Conservation (phyloP, 129 eudicot genomes). For the Artemisia annua region DNA sequence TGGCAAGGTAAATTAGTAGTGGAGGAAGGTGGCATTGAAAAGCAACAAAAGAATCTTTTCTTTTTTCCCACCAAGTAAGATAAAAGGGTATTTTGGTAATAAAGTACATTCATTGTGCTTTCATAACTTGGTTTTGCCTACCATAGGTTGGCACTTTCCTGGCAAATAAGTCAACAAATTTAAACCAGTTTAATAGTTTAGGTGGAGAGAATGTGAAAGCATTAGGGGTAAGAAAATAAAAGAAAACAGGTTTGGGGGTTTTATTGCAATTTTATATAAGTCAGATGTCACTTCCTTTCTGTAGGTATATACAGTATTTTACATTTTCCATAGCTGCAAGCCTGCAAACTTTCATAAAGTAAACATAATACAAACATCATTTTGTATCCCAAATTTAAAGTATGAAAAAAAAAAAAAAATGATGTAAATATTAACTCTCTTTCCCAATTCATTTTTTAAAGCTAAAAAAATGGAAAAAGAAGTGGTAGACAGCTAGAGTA, state of each 20-base stretch:
- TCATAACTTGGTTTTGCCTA: constrained; percentile 10
- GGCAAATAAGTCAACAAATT: constrained; percentile 20
- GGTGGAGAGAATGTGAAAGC: constrained; percentile 4
- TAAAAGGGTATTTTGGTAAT: constrained; percentile 18
- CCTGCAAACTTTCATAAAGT: too few species aligned
- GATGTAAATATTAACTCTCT: too few species aligned
- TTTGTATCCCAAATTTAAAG: too few species aligned
- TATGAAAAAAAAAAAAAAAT: too few species aligned
- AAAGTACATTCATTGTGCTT: neutral
- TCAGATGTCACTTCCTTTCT: too few species aligned
- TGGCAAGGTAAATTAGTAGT: constrained; percentile 15
- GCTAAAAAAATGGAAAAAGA: too few species aligned
- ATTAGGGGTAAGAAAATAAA: neutral
- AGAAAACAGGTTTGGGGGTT: neutral
- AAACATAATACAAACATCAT: too few species aligned
- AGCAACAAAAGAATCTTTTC: constrained; percentile 11
- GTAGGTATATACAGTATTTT: too few species aligned
- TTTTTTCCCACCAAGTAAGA: constrained; percentile 11
- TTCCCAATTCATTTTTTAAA: too few species aligned
- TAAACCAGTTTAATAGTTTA: constrained; percentile 8
- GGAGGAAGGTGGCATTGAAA: constrained; percentile 29
- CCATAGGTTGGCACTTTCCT: constrained; percentile 29
- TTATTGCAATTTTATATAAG: constrained; percentile 5
- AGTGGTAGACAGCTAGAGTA: too few species aligned
- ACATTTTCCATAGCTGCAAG: too few species aligned